Evolutionary conservation across 805 yeast genomes (phyloP), one percentile per base, ranked within the genome.

Genomic region (Lipomyces yamanashiensis): DNA sequence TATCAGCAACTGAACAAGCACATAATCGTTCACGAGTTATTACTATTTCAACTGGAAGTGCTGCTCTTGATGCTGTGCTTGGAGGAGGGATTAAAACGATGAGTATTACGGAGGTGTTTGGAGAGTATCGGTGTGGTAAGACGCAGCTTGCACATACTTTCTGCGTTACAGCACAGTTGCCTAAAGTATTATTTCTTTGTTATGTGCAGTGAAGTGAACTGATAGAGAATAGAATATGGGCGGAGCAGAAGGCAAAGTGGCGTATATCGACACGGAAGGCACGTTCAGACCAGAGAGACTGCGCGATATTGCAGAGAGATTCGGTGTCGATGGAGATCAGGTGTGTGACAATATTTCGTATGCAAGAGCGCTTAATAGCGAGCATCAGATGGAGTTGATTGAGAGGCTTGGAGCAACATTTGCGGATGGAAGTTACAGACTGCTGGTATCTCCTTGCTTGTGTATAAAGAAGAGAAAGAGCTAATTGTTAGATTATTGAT

Each of bases 31-130:
- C 85, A 51, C 84, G 85, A 64, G 86, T 88, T n/a, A 78, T 84
- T 47, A 79, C 86, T 50, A 74, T 88, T 19, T 85, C 92, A 0
- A 88, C 92, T 0, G 93, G 93, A 0, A 84, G 89, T 10, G 87
- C 84, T 71, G 86, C 86, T 59, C 79, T 88, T 55, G 91, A 88
- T 71, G 81, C 85, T 4, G 79, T 87, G 28, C 76, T 88, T 12
- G 92, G 92, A 12, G 93, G 92, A 8, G 92, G 93, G 0, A 78
- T 88, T 48, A 87, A 85, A 78, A 86, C 92, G 0, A 90, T 89
- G 80, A 84, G 89, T 39, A 85, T 88, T 59, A 87, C 92, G 0
- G 93, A 88, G 73, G 90, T 87, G 0, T 88, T 87, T 76, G 93
- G 93, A 0, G 93, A 88, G 70, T 88, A 86, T 69, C 79, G 93